Base-by-base conservation (phyloP, 2,329 filamentous ascomycete genomes). In the Clonostachys chloroleuca region DNA sequence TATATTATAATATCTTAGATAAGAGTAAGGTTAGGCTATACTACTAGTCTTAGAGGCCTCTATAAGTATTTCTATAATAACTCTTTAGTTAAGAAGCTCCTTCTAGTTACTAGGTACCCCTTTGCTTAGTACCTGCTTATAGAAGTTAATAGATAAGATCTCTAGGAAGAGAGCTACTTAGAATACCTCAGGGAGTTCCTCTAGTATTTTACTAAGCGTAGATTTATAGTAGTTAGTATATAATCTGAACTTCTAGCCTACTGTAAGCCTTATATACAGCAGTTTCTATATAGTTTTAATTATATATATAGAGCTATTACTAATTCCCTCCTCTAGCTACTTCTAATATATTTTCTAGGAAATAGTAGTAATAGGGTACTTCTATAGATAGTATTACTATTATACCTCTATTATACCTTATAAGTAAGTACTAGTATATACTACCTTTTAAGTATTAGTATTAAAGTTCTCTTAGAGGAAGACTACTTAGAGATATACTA, bases 331-430 rank as follows among this genome's bases (percentile, higher is more conserved):
- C n/a, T n/a, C n/a, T n/a, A n/a, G n/a, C n/a, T n/a, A n/a, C n/a
- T n/a, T n/a, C n/a, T n/a, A n/a, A n/a, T n/a, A n/a, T n/a, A n/a
- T n/a, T n/a, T n/a, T n/a, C n/a, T n/a, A n/a, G n/a, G 39, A 4
- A 43, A 35, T 36, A 35, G 7, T 35, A 45, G 34, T 16, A 35
- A 18, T n/a, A n/a, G 12, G 7, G n/a, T 10, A 39, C 16, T 36
- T 40, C 30, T 44, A 36, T 24, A 44, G 18, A 34, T 37, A 48
- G 18, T 44, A 48, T n/a, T 35, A 44, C 10, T 13, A 43, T 44
- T 44, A 44, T 37, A 42, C 18, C 34, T 42, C 4, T 48, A 5
- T 16, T 34, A 33, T 43, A 40, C 34, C 30, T 12, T 48, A 5
- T 16, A 30, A 47, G 33, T 34, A n/a, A n/a, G n/a, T n/a, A n/a